Conservation (phyloP, 139 green algal genomes). For the Tetratostichococcus sp. region DNA sequence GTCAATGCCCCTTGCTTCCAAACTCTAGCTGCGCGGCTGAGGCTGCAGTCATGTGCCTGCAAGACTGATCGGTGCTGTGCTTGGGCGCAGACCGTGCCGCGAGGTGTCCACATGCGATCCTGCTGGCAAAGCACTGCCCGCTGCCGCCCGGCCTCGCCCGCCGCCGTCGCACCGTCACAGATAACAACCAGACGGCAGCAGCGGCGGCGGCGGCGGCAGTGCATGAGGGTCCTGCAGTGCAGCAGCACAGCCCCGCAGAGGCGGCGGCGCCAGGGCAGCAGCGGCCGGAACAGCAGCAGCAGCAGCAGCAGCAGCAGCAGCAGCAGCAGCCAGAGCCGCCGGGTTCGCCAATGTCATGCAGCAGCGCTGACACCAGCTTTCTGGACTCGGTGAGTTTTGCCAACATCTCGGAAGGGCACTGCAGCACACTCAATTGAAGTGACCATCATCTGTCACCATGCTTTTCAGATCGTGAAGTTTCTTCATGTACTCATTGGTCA, state of each 20-base stretch:
- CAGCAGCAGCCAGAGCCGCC: not conserved
- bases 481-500: too few relatives aligned
- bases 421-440: too few relatives aligned
- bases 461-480: too few relatives aligned
- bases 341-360: not conserved
- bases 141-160: conserved; percentile 34
- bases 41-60: too few relatives aligned
- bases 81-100: conserved; percentile 25
- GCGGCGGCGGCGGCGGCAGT: conserved; percentile 6
- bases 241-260: not conserved
- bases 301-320: conserved; percentile 1
- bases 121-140: conserved; percentile 73
- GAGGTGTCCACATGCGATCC: conserved; percentile 47
- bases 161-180: too few relatives aligned
- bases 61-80: not conserved
- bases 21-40: too few relatives aligned
- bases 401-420: not conserved
- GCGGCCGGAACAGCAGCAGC: not conserved
- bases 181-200: not conserved
- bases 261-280: not conserved
- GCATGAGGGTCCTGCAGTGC: too few relatives aligned
- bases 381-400: not conserved
- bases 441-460: too few relatives aligned
- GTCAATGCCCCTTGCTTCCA: too few relatives aligned
- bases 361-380: not conserved